Base-by-base conservation (phyloP, 2,329 filamentous ascomycete genomes). In the Dactylellina sp. region DNA sequence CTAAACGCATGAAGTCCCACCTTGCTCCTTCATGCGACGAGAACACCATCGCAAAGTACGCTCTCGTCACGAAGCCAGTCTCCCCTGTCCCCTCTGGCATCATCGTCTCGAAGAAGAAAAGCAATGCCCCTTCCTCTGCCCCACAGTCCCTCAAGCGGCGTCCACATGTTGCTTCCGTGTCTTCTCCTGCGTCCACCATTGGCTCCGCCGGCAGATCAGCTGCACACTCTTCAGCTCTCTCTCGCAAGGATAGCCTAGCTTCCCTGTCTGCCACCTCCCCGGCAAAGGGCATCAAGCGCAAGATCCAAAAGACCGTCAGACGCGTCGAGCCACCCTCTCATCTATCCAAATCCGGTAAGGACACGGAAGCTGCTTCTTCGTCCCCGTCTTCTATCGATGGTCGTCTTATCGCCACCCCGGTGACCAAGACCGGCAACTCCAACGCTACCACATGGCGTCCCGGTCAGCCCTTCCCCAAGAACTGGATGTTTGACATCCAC, bases 401-500 rank as follows among this genome's bases (percentile, higher is more conserved):
- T 9, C 50, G 71, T 28, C 61, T 66, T 24, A 75, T 75, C 28
- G 71, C 71, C 16, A 66, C 61, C 32, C 71, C 71, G 24, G 62
- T 75, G 14, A 39, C 71, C 28, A 66, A 66, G 35, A 57, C 61
- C 5, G 62, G 70, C 42, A 62, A 59, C 39, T 22, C 61, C 7
- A 56, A 46, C 2, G 61, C 55, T 1, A 56, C 16, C 16, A 44
- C 53, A 44, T 66, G 70, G 61, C 61, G 70, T 25, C 61, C 70
- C 24, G 70, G 61, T 47, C 70, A 66, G n/a, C 42, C 49, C 6
- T 75, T 75, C 62, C 70, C 70, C 20, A 68, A 75, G 22, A 56
- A 37, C 68, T 97, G 93, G 93, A 90, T 90, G 83, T 98, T 99
- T 80, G 91, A 94, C 71, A 98, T 99, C 79, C 89, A 97, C 80